phyloP scores from a whole-genome alignment of 768 basidiomycete species.

The Coprinopsis cinerea region DNA sequence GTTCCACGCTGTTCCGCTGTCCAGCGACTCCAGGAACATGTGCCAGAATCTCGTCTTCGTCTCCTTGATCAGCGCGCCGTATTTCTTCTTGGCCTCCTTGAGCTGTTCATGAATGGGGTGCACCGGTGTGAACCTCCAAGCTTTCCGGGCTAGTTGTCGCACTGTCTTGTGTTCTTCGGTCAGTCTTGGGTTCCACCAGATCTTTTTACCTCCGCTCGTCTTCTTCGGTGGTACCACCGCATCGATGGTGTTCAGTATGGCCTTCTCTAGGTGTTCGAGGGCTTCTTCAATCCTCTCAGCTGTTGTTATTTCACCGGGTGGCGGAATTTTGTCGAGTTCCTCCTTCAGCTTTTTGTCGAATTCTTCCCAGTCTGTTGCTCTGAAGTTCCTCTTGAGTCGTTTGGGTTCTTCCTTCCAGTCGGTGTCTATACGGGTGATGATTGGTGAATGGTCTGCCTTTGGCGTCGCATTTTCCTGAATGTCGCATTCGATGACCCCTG shows the following conservation, averaged over 20 bases:
- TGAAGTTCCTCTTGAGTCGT: conserved; percentile 27
- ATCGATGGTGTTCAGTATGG: neutral
- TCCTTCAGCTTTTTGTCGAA: conserved; percentile 19
- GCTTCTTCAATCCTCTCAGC: conserved; percentile 6
- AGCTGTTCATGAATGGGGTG: conserved; percentile 19
- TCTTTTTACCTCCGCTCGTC: conserved; percentile 12
- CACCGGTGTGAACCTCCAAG: neutral
- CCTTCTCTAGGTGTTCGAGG: neutral
- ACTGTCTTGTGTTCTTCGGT: conserved; percentile 10
- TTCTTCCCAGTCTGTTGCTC: conserved; percentile 23
- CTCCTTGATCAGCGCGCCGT: conserved; percentile 12
- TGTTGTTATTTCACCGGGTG: neutral
- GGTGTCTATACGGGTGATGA: conserved; percentile 25
- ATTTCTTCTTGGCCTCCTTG: conserved; percentile 12
- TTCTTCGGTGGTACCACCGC: conserved; percentile 5
- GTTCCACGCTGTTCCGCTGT: conserved; percentile 13
- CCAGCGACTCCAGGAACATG: conserved; percentile 20
- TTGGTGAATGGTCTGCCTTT: conserved; percentile 36
- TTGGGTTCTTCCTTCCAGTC: neutral
- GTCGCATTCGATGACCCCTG: conserved; percentile 22
- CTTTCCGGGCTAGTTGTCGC: conserved; percentile 7
- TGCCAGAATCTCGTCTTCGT: conserved; percentile 21
- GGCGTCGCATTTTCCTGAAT: conserved; percentile 14
- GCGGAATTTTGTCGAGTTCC: neutral
- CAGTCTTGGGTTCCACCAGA: conserved; percentile 20